A percentile compares a stretch with the other conserved stretches of the same genome.
Evolutionary conservation across 2,329 filamentous ascomycete genomes (phyloP).

Genomic region (Aspergillus brasiliensis): DNA sequence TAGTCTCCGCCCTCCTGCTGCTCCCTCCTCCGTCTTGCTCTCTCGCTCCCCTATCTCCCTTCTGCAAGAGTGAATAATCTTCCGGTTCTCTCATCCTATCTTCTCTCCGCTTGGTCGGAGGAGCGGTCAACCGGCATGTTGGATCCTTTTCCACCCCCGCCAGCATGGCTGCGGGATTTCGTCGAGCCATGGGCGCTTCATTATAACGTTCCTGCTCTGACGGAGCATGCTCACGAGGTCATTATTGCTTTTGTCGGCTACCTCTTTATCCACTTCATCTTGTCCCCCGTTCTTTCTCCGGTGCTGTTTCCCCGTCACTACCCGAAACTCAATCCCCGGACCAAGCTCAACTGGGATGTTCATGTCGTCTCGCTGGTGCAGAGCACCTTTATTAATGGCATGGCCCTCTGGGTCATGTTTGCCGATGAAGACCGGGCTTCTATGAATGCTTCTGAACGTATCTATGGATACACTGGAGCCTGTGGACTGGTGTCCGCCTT

Average conservation of each 20-base stretch:
- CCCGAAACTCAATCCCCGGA: constrained; percentile 55
- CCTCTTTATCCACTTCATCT: constrained; percentile 54
- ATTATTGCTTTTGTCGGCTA: constrained; percentile 59
- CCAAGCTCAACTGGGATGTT: constrained; percentile 67
- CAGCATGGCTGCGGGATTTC: constrained; percentile 53
- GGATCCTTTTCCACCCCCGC: constrained; percentile 51
- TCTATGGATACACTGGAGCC: constrained; percentile 64
- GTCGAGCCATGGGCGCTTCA: constrained; percentile 54
- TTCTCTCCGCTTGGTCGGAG: constrained; percentile 2
- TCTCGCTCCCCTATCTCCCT: constrained; percentile 16
- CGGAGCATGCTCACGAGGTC: constrained; percentile 65
- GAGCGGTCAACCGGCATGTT: constrained; percentile 39
- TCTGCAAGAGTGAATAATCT: constrained; percentile 13
- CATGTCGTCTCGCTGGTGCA: constrained; percentile 66
- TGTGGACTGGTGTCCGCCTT: constrained; percentile 62
- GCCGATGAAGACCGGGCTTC: constrained; percentile 57
- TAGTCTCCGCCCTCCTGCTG: constrained; percentile 7
- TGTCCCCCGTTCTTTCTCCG: constrained; percentile 59
- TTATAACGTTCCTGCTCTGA: constrained; percentile 57
- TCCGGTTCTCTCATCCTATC: constrained; percentile 7
- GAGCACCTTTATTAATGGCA: constrained; percentile 56
- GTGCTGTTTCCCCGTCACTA: constrained; percentile 59
- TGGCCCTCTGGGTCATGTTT: constrained; percentile 62
- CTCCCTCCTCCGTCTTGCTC: constrained; percentile 12
- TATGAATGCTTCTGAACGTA: constrained; percentile 56